phyloP scores from a whole-genome alignment of 768 basidiomycete species.

The Collybia sp. region DNA sequence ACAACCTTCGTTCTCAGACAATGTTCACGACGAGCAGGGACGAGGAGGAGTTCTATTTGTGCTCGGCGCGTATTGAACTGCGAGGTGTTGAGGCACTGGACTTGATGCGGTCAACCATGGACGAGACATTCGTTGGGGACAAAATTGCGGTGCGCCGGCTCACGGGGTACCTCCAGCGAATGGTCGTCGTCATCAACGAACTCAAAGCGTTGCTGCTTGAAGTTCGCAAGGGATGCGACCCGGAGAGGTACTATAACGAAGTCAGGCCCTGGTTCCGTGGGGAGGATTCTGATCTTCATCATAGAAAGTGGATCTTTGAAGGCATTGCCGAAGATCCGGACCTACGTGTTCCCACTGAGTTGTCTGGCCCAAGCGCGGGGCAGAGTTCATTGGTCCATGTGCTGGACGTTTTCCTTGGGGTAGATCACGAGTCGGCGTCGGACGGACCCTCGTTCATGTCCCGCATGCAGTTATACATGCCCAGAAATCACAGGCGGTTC shows the following conservation, averaged over 20 bases:
- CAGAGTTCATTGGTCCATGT: conserved; percentile 78
- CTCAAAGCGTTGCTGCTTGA: conserved; percentile 55
- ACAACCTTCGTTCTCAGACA: conserved; percentile 61
- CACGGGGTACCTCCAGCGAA: conserved; percentile 56
- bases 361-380: conserved; percentile 79
- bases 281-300: conserved; percentile 42
- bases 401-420: conserved; percentile 67
- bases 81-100: conserved; percentile 81
- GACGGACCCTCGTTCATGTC: conserved; percentile 45
- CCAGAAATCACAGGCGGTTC: conserved; percentile 75
- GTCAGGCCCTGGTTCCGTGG: conserved; percentile 84
- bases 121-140: conserved; percentile 82
- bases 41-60: conserved; percentile 85
- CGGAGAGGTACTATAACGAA: conserved; percentile 63
- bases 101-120: conserved; percentile 80
- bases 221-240: conserved; percentile 69
- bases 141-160: conserved; percentile 59
- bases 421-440: conserved; percentile 41
- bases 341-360: conserved; percentile 40
- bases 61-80: conserved; percentile 83
- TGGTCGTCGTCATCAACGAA: conserved; percentile 62
- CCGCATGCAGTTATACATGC: conserved; percentile 83
- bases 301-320: conserved; percentile 52
- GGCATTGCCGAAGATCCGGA: conserved; percentile 46
- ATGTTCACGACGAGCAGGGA: conserved; percentile 76